Conservation (phyloP, 1,139 yeast genomes). For the Candida buenavistaensis region DNA sequence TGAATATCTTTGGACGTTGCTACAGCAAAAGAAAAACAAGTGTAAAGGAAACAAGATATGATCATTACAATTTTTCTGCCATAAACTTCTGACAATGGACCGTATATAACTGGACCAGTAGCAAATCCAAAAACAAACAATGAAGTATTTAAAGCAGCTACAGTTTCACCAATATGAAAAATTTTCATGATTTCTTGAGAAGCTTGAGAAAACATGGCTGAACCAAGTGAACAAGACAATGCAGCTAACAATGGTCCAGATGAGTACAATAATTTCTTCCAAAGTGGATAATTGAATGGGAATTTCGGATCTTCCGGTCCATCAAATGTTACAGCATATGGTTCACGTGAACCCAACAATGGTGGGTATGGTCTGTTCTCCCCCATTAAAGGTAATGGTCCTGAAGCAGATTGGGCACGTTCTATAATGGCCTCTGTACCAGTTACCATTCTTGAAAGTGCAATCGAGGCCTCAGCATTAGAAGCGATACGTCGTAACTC, state of each 20-base stretch:
- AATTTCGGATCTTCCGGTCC: constrained; percentile 52
- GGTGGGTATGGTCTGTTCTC: constrained; percentile 40
- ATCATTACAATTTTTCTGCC: constrained; percentile 36
- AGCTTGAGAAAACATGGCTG: constrained; percentile 41
- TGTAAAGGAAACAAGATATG: constrained; percentile 30
- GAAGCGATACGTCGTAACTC: constrained; percentile 29
- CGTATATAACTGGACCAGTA: constrained; percentile 44
- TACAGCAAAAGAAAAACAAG: constrained; percentile 38
- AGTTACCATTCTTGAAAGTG: constrained; percentile 31
- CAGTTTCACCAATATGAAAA: constrained; percentile 36
- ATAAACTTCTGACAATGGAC: constrained; percentile 42
- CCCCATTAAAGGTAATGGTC: constrained; percentile 39
- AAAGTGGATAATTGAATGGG: constrained; percentile 49
- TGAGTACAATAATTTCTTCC: constrained; percentile 27
- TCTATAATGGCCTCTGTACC: constrained; percentile 21
- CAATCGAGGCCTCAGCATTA: constrained; percentile 25
- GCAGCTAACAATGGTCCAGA: constrained; percentile 34
- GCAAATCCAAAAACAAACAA: constrained; percentile 47
- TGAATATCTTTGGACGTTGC: constrained; percentile 42
- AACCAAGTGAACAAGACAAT: constrained; percentile 48
- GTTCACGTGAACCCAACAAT: constrained; percentile 31
- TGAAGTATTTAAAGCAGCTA: constrained; percentile 40
- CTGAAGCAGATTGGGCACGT: constrained; percentile 1
- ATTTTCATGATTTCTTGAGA: constrained; percentile 22
- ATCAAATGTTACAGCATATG: constrained; percentile 42